Conservation (phyloP, 495 filamentous ascomycete genomes). For the Trichoderma virens region DNA sequence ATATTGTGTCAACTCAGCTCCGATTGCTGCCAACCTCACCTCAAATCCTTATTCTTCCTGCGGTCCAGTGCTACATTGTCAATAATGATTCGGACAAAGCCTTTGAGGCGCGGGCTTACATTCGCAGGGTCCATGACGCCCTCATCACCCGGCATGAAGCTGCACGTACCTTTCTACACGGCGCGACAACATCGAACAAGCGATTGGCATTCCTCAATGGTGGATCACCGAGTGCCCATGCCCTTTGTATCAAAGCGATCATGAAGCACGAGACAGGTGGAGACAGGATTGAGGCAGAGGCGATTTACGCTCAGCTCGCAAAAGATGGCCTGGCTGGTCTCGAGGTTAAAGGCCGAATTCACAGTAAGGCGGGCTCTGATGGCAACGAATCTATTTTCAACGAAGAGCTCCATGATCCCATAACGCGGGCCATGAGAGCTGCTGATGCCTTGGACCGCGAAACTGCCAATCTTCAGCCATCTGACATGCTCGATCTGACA, state of each 20-base stretch:
- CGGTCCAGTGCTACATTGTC: conserved; percentile 29
- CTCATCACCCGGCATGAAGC: conserved; percentile 30
- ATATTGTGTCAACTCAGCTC: conserved; percentile 42
- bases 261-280: conserved; percentile 33
- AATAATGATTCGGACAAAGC: conserved; percentile 14
- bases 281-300: conserved; percentile 33
- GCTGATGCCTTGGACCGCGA: conserved; percentile 42
- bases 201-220: conserved; percentile 46
- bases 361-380: conserved; percentile 1
- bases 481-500: conserved; percentile 29
- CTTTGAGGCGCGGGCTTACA: conserved; percentile 30
- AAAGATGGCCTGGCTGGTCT: conserved; percentile 34
- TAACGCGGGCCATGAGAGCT: conserved; percentile 38
- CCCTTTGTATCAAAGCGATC: conserved; percentile 36
- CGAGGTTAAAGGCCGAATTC: conserved; percentile 11
- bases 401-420: conserved; percentile 26
- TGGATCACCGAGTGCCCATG: conserved; percentile 38
- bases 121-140: conserved; percentile 35
- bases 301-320: conserved; percentile 34
- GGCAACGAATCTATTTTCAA: neutral
- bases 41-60: conserved; percentile 41
- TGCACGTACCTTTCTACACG: conserved; percentile 36
- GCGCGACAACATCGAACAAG: conserved; percentile 29
- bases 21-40: conserved; percentile 41
- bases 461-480: conserved; percentile 35